A percentile compares a stretch with the other conserved stretches of the same genome.
These are phyloP conservation scores for Claviceps sorghi DNA, from an alignment of 2,329 filamentous ascomycete genomes.

Conservation along the genomic window DNA sequence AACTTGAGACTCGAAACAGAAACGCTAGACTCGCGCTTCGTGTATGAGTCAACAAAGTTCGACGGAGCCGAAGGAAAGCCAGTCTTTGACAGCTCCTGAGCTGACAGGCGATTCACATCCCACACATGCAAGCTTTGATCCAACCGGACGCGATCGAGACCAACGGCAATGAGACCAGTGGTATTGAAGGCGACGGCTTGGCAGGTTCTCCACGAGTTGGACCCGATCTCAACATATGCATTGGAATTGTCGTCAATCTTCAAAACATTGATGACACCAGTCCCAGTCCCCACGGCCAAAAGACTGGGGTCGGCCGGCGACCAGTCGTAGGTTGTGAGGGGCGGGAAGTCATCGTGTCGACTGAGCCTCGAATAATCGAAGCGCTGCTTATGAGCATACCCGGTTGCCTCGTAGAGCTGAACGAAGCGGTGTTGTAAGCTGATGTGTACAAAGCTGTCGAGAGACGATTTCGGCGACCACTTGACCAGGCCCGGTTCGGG, in stretches of 20 bases:
- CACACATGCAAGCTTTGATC: conserved; percentile 73
- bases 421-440: conserved; percentile 49
- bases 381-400: conserved; percentile 37
- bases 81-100: conserved; percentile 28
- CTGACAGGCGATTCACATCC: conserved; percentile 52
- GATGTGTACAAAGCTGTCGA: conserved; percentile 49
- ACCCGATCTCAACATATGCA: conserved; percentile 48
- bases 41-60: conserved; percentile 39
- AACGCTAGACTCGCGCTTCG: conserved; percentile 49
- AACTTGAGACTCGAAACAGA: conserved; percentile 75
- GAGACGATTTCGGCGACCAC: conserved; percentile 46
- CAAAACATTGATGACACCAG: conserved; percentile 61
- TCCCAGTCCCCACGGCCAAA: conserved; percentile 60
- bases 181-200: conserved; percentile 72
- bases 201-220: conserved; percentile 63
- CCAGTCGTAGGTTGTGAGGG: conserved; percentile 53
- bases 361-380: conserved; percentile 45
- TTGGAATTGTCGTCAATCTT: conserved; percentile 57
- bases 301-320: conserved; percentile 47
- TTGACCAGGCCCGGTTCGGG: conserved; percentile 49
- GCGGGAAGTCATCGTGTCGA: conserved; percentile 48
- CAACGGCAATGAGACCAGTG: conserved; percentile 57
- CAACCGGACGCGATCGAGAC: conserved; percentile 65
- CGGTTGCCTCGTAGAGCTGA: conserved; percentile 48
- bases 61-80: conserved; percentile 37